Evolutionary conservation across 169 alveolate species (phyloP), one percentile per base, ranked within the genome.

Genomic region (Plasmodium falciparum): DNA sequence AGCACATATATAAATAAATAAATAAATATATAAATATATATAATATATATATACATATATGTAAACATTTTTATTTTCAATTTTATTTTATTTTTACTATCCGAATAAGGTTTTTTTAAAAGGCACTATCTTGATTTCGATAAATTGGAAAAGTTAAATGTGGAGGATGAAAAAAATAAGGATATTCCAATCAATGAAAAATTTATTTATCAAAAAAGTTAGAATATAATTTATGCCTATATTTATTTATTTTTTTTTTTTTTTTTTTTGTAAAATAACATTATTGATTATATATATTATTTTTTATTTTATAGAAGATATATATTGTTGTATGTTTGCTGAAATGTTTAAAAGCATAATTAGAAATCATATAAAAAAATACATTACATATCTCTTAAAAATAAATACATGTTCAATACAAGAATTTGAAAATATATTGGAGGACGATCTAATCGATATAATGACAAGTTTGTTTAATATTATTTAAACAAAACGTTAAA

Each of bases 301-400:
- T 43, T 76, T 39, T 22, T 52, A 33, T 11, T 63, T 24, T 65
- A 12, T 62, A 86, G 92, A 61, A 63, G 88, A 86, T 9, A 72
- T 86, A 15, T 86, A 63, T 75, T 73, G 75, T 43, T 62, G 29
- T 56, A 86, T 86, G 92, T 86, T 86, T 63, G 58, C 92, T 47
- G 92, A 67, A 59, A 86, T 86, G 92, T 86, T 86, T 66, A 86
- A 86, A 61, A 62, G 72, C 66, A 86, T 86, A 72, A 86, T 86
- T 56, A 45, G 73, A 58, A 86, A 70, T 2, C 78, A 86, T 24
- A 86, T 86, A n/a, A 86, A 50, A 54, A 70, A 72, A 29, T 54
- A 61, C 62, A 47, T 73, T 71, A 58, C 39, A 61, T 29, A 45
- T 6, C 86, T 86, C 29, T 73, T 74, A n/a, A 59, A 86, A 9